Conservation (phyloP, 805 yeast species). For the Kodamaea kaohsiungensis region DNA sequence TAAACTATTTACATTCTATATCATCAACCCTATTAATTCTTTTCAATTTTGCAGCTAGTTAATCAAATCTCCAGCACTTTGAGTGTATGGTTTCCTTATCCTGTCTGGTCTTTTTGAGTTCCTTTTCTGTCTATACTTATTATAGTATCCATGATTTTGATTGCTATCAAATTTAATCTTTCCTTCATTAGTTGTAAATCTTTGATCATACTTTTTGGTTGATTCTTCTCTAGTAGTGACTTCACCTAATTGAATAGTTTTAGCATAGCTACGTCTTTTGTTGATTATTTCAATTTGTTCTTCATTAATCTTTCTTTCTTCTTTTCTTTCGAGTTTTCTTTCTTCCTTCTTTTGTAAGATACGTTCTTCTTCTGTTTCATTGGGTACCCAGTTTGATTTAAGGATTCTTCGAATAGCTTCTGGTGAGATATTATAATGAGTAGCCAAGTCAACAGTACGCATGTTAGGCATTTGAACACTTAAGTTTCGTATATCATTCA, state of each 20-base stretch:
- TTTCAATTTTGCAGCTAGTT: slow-evolving; percentile 1
- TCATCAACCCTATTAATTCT: too few relatives aligned
- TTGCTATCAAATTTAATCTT: slow-evolving; percentile 16
- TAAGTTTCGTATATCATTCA: slow-evolving; percentile 61
- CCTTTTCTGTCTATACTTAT: slow-evolving; percentile 9
- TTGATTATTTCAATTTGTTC: background rate
- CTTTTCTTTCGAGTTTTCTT: slow-evolving; percentile 12
- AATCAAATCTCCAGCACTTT: slow-evolving; percentile 27
- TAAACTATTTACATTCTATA: slow-evolving; percentile 3
- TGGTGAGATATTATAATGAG: slow-evolving; percentile 69
- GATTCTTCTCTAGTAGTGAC: background rate
- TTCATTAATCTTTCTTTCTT: slow-evolving; percentile 2
- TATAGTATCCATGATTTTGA: slow-evolving; percentile 15
- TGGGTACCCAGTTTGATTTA: slow-evolving; percentile 75
- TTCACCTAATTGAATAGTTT: slow-evolving; percentile 1
- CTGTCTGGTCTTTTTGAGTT: background rate
- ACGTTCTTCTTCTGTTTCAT: slow-evolving; percentile 48
- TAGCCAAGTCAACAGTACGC: slow-evolving; percentile 58
- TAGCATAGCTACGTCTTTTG: slow-evolving; percentile 7
- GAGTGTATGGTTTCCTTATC: slow-evolving; percentile 19
- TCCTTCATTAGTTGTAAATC: slow-evolving; percentile 13
- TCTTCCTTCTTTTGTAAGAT: slow-evolving; percentile 24
- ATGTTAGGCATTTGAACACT: slow-evolving; percentile 61
- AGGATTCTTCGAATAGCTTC: slow-evolving; percentile 81
- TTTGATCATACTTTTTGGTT: slow-evolving; percentile 7